These are phyloP conservation scores for Trypanosoma scelopori DNA, from an alignment of 208 protist genomes.

Conservation along the genomic window DNA sequence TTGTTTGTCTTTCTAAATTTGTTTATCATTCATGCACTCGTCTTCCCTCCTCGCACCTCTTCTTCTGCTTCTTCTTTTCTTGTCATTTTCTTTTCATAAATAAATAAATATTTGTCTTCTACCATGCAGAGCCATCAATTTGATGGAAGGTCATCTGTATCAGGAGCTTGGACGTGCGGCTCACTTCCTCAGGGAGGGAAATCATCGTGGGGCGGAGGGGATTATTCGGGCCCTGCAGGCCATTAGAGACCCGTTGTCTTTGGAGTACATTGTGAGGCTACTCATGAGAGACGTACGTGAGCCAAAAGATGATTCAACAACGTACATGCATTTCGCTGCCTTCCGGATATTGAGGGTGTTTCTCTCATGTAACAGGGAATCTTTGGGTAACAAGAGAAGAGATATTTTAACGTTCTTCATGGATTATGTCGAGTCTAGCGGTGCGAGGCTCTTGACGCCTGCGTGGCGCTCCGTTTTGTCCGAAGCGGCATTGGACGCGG, in stretches of 20 bases:
- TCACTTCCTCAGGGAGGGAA: slow-evolving; percentile 49
- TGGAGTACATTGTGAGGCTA: slow-evolving; percentile 17
- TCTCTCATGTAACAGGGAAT: slow-evolving; percentile 35
- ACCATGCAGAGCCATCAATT: slow-evolving; percentile 14
- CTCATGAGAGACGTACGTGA: slow-evolving; percentile 30
- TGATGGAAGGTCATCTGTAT: slow-evolving; percentile 29
- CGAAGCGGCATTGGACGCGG: slow-evolving; percentile 49
- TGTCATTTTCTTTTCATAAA: slow-evolving; percentile 22
- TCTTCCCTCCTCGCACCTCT: too few relatives aligned
- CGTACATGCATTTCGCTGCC: slow-evolving; percentile 65
- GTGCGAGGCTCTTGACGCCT: slow-evolving; percentile 27
- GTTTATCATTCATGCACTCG: too few relatives aligned
- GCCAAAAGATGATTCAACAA: slow-evolving; percentile 14
- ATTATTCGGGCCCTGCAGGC: slow-evolving; percentile 46
- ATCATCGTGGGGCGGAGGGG: slow-evolving; percentile 49
- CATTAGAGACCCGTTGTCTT: slow-evolving; percentile 19
- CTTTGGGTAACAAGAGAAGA: slow-evolving; percentile 22
- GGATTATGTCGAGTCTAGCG: slow-evolving; percentile 32
- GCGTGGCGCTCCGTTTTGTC: slow-evolving; percentile 65
- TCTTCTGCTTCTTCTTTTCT: slow-evolving; percentile 20
- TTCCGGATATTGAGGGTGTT: slow-evolving; percentile 63
- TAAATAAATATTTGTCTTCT: slow-evolving; percentile 7
- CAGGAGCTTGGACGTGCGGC: slow-evolving; percentile 45
- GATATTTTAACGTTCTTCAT: slow-evolving; percentile 46
- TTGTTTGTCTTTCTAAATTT: slow-evolving; percentile 1